A percentile compares a stretch with the other conserved stretches of the same genome.
phyloP scores from a whole-genome alignment of 176 grass and related monocot species.

The Musa schizocarpa region DNA sequence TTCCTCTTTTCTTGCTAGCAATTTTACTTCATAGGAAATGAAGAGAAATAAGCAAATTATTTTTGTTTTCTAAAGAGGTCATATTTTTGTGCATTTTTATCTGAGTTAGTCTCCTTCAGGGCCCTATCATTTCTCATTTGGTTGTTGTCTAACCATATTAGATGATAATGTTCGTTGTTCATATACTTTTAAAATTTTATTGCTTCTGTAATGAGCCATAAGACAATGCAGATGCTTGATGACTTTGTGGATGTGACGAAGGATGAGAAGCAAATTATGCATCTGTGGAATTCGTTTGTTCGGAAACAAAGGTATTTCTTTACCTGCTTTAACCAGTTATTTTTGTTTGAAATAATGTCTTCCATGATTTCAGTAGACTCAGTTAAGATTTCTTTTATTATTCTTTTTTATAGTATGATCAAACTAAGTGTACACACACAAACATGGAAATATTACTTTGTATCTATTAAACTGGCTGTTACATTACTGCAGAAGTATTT shows the following conservation, averaged over 20 bases:
- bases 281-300: slow-evolving; percentile 93
- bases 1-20: no score
- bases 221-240: slow-evolving; percentile 63
- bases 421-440: no score
- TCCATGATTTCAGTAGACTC: no score
- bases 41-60: neutral
- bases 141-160: no score
- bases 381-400: neutral
- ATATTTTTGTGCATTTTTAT: neutral
- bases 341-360: no score
- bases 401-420: no score
- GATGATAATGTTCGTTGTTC: neutral
- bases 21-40: no score
- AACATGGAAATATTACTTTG: neutral
- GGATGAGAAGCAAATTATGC: slow-evolving; percentile 86
- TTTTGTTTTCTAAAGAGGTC: no score
- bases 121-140: no score
- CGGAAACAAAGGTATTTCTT: slow-evolving; percentile 58
- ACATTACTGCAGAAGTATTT: neutral
- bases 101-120: neutral
- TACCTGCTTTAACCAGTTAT: slow-evolving; percentile 2
- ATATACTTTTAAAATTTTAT: neutral
- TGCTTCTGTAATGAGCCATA: neutral
- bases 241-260: slow-evolving; percentile 63
- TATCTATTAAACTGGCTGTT: neutral